Evolutionary conservation across 1,284 basidiomycete species (phyloP).

Genomic region (Leccinum variabile): DNA sequence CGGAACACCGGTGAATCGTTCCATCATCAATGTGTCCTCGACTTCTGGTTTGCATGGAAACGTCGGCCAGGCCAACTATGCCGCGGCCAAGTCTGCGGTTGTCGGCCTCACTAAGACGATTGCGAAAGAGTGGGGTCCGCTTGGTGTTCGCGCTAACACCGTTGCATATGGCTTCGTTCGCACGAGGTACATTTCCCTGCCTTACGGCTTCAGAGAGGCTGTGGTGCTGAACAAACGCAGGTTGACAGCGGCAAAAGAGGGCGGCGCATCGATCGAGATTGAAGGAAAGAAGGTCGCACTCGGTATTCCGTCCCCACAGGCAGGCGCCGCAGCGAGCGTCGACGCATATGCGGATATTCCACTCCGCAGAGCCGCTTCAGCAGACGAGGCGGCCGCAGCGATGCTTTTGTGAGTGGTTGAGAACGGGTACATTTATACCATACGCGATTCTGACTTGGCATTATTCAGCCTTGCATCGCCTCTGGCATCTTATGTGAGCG

Average conservation of each 20-base stretch:
- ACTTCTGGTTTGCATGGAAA: constrained; percentile 79
- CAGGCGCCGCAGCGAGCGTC: constrained; percentile 33
- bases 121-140: constrained; percentile 85
- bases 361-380: constrained; percentile 68
- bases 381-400: constrained; percentile 76
- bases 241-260: constrained; percentile 74
- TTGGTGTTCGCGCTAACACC: constrained; percentile 80
- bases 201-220: neutral
- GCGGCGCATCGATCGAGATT: constrained; percentile 74
- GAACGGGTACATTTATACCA: neutral
- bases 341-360: constrained; percentile 60
- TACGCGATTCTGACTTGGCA: constrained; percentile 12
- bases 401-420: constrained; percentile 63
- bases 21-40: constrained; percentile 77
- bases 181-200: constrained; percentile 50
- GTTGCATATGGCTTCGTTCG: constrained; percentile 78
- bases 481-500: constrained; percentile 76
- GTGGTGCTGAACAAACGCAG: constrained; percentile 34
- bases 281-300: constrained; percentile 82
- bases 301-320: constrained; percentile 64
- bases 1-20: constrained; percentile 63
- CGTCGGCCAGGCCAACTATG: constrained; percentile 84
- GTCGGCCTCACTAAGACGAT: constrained; percentile 82
- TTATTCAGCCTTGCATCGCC: constrained; percentile 65
- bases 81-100: constrained; percentile 75